phyloP scores from a whole-genome alignment of 2,329 filamentous ascomycete genomes.

The Trichoderma endophyticum region DNA sequence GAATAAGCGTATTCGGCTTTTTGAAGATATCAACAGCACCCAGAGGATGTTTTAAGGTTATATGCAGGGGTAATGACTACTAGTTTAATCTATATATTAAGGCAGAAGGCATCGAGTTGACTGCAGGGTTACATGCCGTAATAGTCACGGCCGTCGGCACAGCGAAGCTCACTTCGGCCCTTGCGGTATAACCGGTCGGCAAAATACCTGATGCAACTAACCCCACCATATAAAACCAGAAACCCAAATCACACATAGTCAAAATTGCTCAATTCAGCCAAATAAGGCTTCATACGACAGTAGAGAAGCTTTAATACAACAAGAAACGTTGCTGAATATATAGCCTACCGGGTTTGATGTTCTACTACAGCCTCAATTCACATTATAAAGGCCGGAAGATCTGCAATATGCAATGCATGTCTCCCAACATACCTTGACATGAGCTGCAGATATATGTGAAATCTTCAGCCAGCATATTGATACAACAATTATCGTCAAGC shows the following conservation, averaged over 20 bases:
- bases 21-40: neutral
- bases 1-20: neutral
- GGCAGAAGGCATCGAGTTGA: neutral
- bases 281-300: neutral
- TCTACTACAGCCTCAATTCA: neutral
- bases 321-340: neutral
- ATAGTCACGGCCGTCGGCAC: neutral
- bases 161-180: neutral
- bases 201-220: neutral
- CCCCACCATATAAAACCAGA: neutral
- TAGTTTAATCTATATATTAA: neutral
- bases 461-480: neutral
- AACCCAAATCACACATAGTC: neutral
- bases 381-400: neutral
- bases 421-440: neutral
- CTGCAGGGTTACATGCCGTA: neutral
- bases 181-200: slow-evolving; percentile 7
- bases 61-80: neutral
- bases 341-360: neutral
- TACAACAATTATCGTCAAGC: no score
- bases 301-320: neutral
- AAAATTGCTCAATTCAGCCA: neutral
- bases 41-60: neutral
- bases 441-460: neutral
- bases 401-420: neutral